Evolutionary conservation across 306 rosid species (phyloP), one percentile per base, ranked within the genome.

Genomic region (Calophaca sinica): DNA sequence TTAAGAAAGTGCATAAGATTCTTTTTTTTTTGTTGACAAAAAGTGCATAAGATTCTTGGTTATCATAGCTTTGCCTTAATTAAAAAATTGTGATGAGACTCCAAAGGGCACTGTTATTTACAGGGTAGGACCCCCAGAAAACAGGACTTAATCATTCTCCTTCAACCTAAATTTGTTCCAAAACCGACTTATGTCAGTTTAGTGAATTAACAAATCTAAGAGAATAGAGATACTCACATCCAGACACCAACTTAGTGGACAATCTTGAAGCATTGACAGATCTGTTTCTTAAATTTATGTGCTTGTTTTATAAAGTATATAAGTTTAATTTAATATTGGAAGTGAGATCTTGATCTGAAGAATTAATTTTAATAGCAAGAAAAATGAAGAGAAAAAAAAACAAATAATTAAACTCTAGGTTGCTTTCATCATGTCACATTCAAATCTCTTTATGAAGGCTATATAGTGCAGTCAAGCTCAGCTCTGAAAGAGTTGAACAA

Each of bases 301-400:
- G 53, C 32, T 70, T 72, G 61, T 59, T 73, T 15, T 39, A 9
- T 63, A 8, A 63, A 41, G 44, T 28, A 32, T 20, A 50, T 55
- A 5, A 9, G 14, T 76, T 62, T n/a, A 8, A 31, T 79, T 62
- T n/a, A 54, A 59, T 71, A 74, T 51, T 54, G 2, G 26, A 73
- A 83, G 57, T 76, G 62, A 79, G 84, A 74, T 85, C 87, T 75
- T 65, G 68, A 74, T 83, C 81, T 68, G 63, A 81, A 52, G 4
- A 11, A 9, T 64, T 7, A n/a, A 50, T 45, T 9, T 54, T 53
- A 62, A 67, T 46, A 48, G 3, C 3, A 42, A 39, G 3, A 0
- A 26, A 46, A 7, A 44, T 55, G 33, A 31, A 49, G 68, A 69
- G 15, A n/a, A 49, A 66, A 72, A 6, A 41, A 31, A 4, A 15